Evolutionary conservation across 2,329 filamentous ascomycete species (phyloP), one percentile per base, ranked within the genome.

Genomic region (Aspergillus tubingensis): DNA sequence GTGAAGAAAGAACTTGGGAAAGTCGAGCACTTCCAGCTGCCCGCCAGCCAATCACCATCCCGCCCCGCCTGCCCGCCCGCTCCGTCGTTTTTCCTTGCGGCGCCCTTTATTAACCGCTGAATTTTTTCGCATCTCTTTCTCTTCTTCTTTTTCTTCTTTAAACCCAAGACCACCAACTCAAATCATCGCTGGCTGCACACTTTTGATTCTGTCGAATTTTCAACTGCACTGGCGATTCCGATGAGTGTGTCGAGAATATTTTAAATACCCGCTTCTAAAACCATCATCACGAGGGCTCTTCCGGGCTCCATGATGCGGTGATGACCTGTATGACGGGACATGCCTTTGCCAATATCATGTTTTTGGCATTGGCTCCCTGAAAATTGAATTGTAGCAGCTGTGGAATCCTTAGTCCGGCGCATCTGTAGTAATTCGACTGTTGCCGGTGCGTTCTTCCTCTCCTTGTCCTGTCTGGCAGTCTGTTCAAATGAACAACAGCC

Each of bases 221-320:
- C 80, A 87, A 36, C 83, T 85, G 83, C 82, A 82, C 85, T 89
- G 86, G 82, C 83, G 85, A 88, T 82, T 89, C 86, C 85, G 86
- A 86, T 85, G 84, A 77, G 85, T 85, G 82, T 79, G 88, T 89
- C 88, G 80, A 91, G 88, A 91, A 79, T 72, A 81, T 83, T 72
- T 72, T 72, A 65, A 58, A 60, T 78, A 76, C 77, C 84, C 88
- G 85, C 85, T 86, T 88, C 81, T 89, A 91, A 91, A 91, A 91
- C 89, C 88, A 88, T 91, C 84, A 85, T 87, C 85, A 87, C 86
- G 88, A 91, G 76, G 76, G 74, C 76, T 77, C 63, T 65, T 65
- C 54, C 30, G 51, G 68, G 72, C 72, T 76, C 72, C 76, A 79
- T 75, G 75, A 80, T 74, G 69, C 75, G 77, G 68, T 79, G 77